Conservation (phyloP, 345 rosid genomes). For the Nephelium lappaceum region DNA sequence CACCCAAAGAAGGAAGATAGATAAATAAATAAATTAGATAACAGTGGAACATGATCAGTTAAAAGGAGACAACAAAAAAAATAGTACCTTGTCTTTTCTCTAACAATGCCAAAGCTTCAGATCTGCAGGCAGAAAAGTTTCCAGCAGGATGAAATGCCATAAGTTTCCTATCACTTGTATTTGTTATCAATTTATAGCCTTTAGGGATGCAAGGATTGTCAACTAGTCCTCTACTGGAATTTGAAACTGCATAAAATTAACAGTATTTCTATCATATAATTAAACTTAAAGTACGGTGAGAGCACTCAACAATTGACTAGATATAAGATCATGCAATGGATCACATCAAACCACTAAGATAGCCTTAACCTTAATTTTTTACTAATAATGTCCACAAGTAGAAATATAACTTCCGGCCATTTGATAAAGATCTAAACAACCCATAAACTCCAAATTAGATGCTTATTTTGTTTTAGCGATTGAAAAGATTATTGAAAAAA, state of each 20-base stretch:
- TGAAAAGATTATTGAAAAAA: not conserved
- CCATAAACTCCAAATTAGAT: not conserved
- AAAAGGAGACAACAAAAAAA: not conserved
- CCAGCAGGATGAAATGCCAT: conserved; percentile 36
- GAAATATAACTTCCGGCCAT: not conserved
- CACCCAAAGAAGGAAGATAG: conserved; percentile 3
- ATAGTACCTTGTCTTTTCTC: conserved; percentile 37
- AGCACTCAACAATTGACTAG: not conserved
- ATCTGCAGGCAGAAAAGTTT: conserved; percentile 49
- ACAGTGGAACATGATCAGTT: conserved; percentile 2
- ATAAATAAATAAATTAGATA: not conserved
- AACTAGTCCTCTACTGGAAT: conserved; percentile 4
- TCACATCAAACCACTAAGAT: not conserved
- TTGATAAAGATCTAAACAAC: not conserved
- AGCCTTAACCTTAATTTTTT: not conserved
- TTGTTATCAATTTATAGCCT: conserved; percentile 34
- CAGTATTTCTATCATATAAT: conserved; percentile 10
- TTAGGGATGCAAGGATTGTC: conserved; percentile 46
- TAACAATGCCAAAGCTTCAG: conserved; percentile 39
- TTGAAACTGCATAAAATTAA: conserved; percentile 30
- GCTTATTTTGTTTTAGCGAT: not conserved
- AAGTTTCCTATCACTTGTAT: conserved; percentile 23
- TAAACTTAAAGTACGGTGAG: conserved; percentile 4
- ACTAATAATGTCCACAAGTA: not conserved
- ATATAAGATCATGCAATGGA: conserved; percentile 1